Base-by-base conservation (phyloP, 495 filamentous ascomycete genomes). In the Hypoxylon rickii region DNA sequence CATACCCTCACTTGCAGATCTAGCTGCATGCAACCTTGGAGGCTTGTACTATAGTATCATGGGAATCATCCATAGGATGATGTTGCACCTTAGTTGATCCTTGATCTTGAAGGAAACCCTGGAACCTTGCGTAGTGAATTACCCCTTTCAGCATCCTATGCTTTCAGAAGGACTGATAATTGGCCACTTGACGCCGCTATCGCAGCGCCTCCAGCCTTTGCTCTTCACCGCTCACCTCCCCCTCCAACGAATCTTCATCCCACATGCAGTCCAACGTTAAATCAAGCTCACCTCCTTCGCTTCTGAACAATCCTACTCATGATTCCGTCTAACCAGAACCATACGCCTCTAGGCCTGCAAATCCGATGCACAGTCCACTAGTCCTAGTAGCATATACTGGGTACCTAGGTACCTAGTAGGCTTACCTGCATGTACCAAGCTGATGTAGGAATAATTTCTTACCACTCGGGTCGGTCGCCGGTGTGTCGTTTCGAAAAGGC, bases 171-270 rank as follows among this genome's bases (percentile, higher is more conserved):
- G 24, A 38, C 19, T 21, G 37, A 18, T 48, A 44, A 62, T 62
- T 62, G 59, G 59, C 48, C 43, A 44, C 44, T 46, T 7, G 16
- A 24, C 19, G 33, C 57, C 33, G 19, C 33, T 26, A 51, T 44
- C 47, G 19, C 20, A 37, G n/a, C n/a, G n/a, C n/a, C n/a, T n/a
- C n/a, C 33, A 50, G 8, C 39, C 26, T 33, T 12, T 33, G 33
- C 44, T 39, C 48, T 26, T 57, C 59, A 57, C 48, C 59, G 53
- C 59, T 57, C 53, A 53, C 48, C 48, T 54, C 24, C 26, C 26
- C 22, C 33, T 31, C 36, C 41, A 51, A 51, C 38, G 13, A n/a
- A 61, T 40, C 39, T 34, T 37, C 18, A 34, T 45, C 34, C 32
- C 12, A 43, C 31, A 53, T 53, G 20, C 37, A 21, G 21, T 42